These are phyloP conservation scores for Kondoa malvinella DNA, from an alignment of 768 basidiomycete species.

Conservation along the genomic window DNA sequence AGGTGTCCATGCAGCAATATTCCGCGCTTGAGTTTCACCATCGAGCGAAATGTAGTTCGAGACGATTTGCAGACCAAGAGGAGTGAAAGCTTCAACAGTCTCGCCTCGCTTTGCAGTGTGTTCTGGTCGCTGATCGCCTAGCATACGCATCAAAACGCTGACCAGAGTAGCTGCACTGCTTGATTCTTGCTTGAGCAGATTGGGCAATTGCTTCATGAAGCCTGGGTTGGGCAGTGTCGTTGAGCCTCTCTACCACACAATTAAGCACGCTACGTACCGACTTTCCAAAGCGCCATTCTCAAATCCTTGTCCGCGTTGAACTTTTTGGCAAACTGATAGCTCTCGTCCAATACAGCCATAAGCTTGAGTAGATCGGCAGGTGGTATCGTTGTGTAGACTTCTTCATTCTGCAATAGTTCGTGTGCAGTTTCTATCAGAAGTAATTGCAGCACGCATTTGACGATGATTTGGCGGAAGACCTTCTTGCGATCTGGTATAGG, in stretches of 20 bases:
- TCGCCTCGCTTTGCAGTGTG: conserved; percentile 44
- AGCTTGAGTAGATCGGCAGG: conserved; percentile 79
- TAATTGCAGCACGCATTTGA: conserved; percentile 95
- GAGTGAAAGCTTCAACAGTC: conserved; percentile 50
- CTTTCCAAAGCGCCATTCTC: conserved; percentile 96
- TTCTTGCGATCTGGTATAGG: conserved; percentile 24
- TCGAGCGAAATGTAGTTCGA: conserved; percentile 80
- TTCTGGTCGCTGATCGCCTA: conserved; percentile 71
- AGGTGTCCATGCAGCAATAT: conserved; percentile 95
- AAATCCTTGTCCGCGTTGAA: conserved; percentile 99
- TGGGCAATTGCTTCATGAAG: conserved; percentile 98
- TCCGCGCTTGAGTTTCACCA: conserved; percentile 78
- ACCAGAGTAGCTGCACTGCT: conserved; percentile 90
- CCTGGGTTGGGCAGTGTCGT: conserved; percentile 37
- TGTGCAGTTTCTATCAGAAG: conserved; percentile 93
- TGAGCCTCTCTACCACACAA: neutral
- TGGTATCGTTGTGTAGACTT: conserved; percentile 82
- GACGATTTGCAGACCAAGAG: conserved; percentile 65
- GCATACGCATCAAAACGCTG: conserved; percentile 81
- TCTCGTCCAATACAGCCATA: conserved; percentile 91
- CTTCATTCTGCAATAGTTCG: conserved; percentile 77
- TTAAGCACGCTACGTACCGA: conserved; percentile 48
- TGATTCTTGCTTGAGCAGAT: conserved; percentile 93
- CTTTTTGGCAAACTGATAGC: conserved; percentile 88
- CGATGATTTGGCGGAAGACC: conserved; percentile 93